These are phyloP conservation scores for Thinopyrum elongatum DNA, from an alignment of 176 grass and related monocot genomes.

Conservation along the genomic window DNA sequence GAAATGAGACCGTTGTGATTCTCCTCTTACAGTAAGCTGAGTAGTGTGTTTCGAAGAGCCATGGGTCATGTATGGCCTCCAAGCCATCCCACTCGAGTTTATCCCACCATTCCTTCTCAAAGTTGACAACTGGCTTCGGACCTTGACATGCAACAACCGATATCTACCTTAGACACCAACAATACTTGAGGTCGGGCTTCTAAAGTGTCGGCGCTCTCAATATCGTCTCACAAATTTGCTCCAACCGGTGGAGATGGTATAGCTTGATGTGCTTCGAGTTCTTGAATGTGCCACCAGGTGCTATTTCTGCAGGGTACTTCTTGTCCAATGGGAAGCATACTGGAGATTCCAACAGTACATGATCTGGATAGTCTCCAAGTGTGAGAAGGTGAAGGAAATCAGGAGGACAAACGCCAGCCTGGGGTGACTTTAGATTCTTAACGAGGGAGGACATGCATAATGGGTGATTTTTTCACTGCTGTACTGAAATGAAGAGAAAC, in stretches of 20 bases:
- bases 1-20: background rate
- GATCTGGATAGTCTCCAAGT: background rate
- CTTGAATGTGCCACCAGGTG: background rate
- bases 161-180: background rate
- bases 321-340: background rate
- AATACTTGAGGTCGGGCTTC: background rate
- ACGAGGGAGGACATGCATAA: too few relatives aligned
- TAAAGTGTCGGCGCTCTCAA: background rate
- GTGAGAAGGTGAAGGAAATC: background rate
- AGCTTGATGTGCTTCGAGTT: background rate
- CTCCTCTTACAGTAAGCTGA: background rate
- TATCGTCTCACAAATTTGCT: background rate
- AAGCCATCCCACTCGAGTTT: background rate
- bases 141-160: background rate
- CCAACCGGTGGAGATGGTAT: background rate
- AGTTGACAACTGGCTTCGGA: background rate
- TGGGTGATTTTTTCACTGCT: too few relatives aligned
- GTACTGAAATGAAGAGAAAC: too few relatives aligned
- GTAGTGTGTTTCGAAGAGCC: background rate
- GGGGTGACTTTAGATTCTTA: too few relatives aligned
- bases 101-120: background rate
- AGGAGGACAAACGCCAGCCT: background rate
- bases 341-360: background rate
- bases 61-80: background rate
- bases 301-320: background rate